Evolutionary conservation across 371 early-diverging fungal genomes (phyloP).

Genomic region (Synchytrium microbalum): DNA sequence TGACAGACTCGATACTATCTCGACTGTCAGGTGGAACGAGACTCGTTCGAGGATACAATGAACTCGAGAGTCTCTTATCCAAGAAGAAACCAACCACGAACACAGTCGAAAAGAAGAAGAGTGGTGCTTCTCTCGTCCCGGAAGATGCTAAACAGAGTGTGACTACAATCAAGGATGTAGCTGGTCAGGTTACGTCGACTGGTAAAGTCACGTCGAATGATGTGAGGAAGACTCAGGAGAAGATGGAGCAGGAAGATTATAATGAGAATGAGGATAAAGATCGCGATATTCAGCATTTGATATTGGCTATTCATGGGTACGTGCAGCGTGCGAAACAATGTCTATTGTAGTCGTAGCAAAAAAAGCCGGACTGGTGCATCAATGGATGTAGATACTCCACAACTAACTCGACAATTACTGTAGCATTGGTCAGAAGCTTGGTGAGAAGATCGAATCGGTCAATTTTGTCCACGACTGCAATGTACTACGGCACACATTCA

Average conservation of each 20-base stretch:
- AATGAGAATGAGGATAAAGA: constrained; percentile 20
- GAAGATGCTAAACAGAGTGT: no score
- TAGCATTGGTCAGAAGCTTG: constrained; percentile 76
- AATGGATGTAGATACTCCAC: no score
- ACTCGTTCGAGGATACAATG: constrained; percentile 65
- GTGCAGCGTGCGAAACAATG: no score
- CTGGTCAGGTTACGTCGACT: background rate
- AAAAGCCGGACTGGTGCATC: no score
- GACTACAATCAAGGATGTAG: no score
- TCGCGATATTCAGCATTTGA: constrained; percentile 61
- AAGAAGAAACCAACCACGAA: constrained; percentile 25
- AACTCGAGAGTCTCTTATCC: constrained; percentile 49
- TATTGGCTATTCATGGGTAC: constrained; percentile 77
- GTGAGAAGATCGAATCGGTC: constrained; percentile 60
- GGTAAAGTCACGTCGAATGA: background rate
- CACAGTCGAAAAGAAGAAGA: background rate
- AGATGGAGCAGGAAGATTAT: background rate
- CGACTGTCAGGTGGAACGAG: constrained; percentile 59
- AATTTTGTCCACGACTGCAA: constrained; percentile 72
- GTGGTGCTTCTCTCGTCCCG: background rate
- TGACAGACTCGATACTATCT: constrained; percentile 54
- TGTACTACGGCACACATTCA: constrained; percentile 58
- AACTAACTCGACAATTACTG: no score
- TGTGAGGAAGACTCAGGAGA: constrained; percentile 6
- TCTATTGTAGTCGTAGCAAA: no score